Evolutionary conservation across 495 filamentous ascomycete species (phyloP).

Genomic region (Penicillium lagena): DNA sequence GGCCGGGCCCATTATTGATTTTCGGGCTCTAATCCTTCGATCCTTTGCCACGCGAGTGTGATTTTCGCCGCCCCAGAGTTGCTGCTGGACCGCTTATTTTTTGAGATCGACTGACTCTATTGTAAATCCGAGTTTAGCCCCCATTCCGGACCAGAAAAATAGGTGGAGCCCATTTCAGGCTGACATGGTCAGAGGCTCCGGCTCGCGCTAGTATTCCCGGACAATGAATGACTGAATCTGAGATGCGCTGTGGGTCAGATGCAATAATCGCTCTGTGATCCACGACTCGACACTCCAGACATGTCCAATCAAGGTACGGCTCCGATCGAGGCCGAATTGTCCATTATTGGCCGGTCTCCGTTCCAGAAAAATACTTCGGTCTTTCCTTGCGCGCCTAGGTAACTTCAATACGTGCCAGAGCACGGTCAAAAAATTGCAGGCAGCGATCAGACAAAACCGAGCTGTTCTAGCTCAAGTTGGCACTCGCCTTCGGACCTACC

Average conservation of each 20-base stretch:
- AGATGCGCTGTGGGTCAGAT: background rate
- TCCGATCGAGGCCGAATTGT: slow-evolving; percentile 1
- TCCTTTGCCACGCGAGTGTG: background rate
- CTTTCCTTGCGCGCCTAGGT: too few relatives aligned
- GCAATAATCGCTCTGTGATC: background rate
- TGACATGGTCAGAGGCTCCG: background rate
- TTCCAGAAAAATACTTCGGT: too few relatives aligned
- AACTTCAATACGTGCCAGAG: too few relatives aligned
- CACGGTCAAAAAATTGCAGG: background rate
- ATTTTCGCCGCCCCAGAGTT: background rate
- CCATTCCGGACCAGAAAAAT: background rate
- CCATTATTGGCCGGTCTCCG: too few relatives aligned
- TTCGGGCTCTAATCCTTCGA: background rate
- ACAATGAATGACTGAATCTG: too few relatives aligned
- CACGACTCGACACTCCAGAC: background rate
- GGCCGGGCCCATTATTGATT: background rate
- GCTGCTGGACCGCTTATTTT: too few relatives aligned
- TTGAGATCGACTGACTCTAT: too few relatives aligned
- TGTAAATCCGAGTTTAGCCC: background rate
- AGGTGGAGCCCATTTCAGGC: background rate
- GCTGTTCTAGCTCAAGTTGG: background rate
- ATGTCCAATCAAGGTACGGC: background rate
- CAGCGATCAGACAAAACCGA: background rate
- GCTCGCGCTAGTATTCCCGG: background rate
- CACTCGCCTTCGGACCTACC: too few relatives aligned